Evolutionary conservation across 2,329 filamentous ascomycete genomes (phyloP).

Genomic region (Verticillium tricorpus): DNA sequence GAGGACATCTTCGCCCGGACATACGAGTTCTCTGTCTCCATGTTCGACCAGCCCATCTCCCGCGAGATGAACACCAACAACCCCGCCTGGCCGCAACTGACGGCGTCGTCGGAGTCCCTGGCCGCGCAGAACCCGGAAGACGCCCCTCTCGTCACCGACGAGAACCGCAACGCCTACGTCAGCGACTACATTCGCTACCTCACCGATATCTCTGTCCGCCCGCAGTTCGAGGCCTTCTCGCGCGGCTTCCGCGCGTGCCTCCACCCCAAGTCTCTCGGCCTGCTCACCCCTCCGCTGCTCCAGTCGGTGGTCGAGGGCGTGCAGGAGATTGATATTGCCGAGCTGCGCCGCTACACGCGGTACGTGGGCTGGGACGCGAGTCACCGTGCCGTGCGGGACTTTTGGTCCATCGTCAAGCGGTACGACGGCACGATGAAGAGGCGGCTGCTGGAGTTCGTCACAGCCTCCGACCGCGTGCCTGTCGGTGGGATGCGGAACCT

Average conservation of each 20-base stretch:
- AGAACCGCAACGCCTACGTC: slow-evolving; percentile 74
- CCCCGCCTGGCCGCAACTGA: slow-evolving; percentile 51
- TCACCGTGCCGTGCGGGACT: slow-evolving; percentile 68
- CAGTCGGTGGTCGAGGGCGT: slow-evolving; percentile 79
- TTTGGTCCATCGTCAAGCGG: slow-evolving; percentile 74
- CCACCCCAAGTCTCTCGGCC: slow-evolving; percentile 61
- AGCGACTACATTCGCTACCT: slow-evolving; percentile 82
- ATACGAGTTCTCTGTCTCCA: slow-evolving; percentile 73
- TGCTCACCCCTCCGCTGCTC: slow-evolving; percentile 68
- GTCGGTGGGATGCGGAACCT: slow-evolving; percentile 80
- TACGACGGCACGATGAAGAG: slow-evolving; percentile 68
- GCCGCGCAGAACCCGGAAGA: slow-evolving; percentile 41
- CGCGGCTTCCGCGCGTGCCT: slow-evolving; percentile 76
- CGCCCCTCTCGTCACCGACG: slow-evolving; percentile 71
- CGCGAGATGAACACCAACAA: slow-evolving; percentile 46
- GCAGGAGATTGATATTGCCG: slow-evolving; percentile 71
- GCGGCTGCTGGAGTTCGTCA: slow-evolving; percentile 87
- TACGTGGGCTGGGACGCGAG: slow-evolving; percentile 77
- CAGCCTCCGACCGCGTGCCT: slow-evolving; percentile 84
- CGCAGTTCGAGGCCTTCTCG: slow-evolving; percentile 77
- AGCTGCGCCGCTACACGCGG: slow-evolving; percentile 64
- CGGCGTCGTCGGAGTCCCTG: slow-evolving; percentile 19
- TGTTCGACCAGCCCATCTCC: slow-evolving; percentile 53
- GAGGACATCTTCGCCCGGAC: slow-evolving; percentile 79
- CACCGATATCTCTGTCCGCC: slow-evolving; percentile 68